Evolutionary conservation across 306 rosid species (phyloP).

Genomic region (Lathyrus aphaca): DNA sequence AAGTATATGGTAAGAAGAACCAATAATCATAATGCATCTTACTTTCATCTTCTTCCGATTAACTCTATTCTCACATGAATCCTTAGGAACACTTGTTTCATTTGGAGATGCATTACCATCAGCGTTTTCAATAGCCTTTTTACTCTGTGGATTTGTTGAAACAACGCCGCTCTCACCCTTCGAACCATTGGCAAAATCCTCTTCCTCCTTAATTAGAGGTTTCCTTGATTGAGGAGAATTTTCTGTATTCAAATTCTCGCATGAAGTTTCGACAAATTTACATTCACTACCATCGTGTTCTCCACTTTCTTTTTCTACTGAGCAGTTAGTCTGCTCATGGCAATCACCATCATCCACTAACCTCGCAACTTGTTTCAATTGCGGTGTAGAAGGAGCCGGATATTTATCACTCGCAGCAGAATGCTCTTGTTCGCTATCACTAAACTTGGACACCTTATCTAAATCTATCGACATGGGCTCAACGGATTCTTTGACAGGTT

Average conservation of each 20-base stretch:
- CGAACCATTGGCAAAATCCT: slow-evolving; percentile 51
- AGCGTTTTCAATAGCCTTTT: slow-evolving; percentile 37
- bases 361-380: slow-evolving; percentile 74
- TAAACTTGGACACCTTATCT: slow-evolving; percentile 41
- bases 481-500: slow-evolving; percentile 70
- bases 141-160: slow-evolving; percentile 41
- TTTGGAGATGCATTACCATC: slow-evolving; percentile 44
- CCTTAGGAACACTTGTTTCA: slow-evolving; percentile 45
- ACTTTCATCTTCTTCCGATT: slow-evolving; percentile 88
- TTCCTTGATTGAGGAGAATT: slow-evolving; percentile 46
- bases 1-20: slow-evolving; percentile 11
- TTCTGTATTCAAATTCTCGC: slow-evolving; percentile 50
- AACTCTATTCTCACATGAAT: slow-evolving; percentile 52
- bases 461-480: slow-evolving; percentile 52
- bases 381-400: slow-evolving; percentile 98
- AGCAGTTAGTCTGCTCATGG: slow-evolving; percentile 75
- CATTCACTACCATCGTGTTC: slow-evolving; percentile 76
- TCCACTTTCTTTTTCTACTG: slow-evolving; percentile 67
- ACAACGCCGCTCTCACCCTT: slow-evolving; percentile 41
- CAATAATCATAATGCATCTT: slow-evolving; percentile 19
- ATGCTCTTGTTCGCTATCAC: slow-evolving; percentile 58
- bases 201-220: slow-evolving; percentile 59
- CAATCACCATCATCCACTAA: slow-evolving; percentile 83
- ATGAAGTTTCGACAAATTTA: slow-evolving; percentile 81
- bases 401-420: slow-evolving; percentile 74